Base-by-base conservation (phyloP, 2,329 filamentous ascomycete genomes). In the Conoideocrella luteorostrata region DNA sequence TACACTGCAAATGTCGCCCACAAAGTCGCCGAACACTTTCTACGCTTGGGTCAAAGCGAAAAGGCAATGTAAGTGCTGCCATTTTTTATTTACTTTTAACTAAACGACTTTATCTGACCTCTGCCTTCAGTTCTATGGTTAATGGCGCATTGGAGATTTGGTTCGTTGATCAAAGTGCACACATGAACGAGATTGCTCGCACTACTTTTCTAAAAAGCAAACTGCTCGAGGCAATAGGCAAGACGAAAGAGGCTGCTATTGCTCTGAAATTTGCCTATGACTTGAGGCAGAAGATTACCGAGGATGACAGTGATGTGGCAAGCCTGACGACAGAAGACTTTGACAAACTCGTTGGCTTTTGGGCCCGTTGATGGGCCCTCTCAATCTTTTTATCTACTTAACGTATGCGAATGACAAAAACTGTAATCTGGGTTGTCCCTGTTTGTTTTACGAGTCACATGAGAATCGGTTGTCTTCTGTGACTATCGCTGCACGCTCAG, bases 301-400 rank as follows among this genome's bases (percentile, higher is more conserved):
- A 32, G n/a, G 30, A 41, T 10, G 47, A 47, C 12, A 21, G 44
- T 11, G 36, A 43, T 21, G 36, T 22, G 4, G 26, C 21, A 20
- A 30, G 10, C 15, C 26, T 49, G n/a, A 32, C 29, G n/a, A 36
- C 15, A 28, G 38, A n/a, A 3, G 47, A 49, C 21, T 47, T 49
- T 49, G 44, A 49, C 33, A 15, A 45, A 7, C 40, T 49, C 24
- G 47, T 49, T 17, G n/a, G 47, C 37, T 6, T 47, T 49, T 39
- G 43, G 47, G 44, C 26, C 13, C 26, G 26, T 29, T 29, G 13
- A 29, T 29, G 26, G 13, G 13, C 26, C 26, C 26, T 29, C 26
- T n/a, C n/a, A n/a, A n/a, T n/a, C n/a, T n/a, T n/a, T n/a, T n/a
- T n/a, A n/a, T n/a, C n/a, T n/a, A n/a, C n/a, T n/a, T n/a, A n/a